Conservation (phyloP, 176 grass and related monocot species). For the Tillandsia leiboldiana region DNA sequence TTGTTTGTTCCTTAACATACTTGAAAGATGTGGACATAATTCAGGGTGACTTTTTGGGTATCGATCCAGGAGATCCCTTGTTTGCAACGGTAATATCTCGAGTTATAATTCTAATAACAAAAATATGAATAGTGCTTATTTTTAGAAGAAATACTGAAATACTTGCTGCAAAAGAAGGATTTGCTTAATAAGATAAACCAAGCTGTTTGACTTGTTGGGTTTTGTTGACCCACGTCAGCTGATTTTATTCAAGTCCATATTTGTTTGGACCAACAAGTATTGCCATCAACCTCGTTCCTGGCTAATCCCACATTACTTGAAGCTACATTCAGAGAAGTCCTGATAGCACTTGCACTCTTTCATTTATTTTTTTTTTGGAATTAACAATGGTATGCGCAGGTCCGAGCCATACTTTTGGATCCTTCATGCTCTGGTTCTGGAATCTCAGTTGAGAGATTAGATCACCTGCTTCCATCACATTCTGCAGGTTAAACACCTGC, state of each 20-base stretch:
- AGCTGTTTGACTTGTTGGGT: neutral
- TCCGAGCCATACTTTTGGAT: conserved; percentile 72
- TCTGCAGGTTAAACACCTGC: conserved; percentile 32
- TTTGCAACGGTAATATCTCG: conserved; percentile 51
- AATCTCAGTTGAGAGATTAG: conserved; percentile 76
- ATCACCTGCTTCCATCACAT: conserved; percentile 78
- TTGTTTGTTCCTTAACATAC: conserved; percentile 24
- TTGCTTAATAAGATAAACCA: too few species aligned
- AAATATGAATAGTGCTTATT: neutral
- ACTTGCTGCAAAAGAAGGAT: neutral
- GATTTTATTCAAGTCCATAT: too few species aligned
- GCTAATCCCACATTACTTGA: too few species aligned
- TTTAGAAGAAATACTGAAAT: neutral
- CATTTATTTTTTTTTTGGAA: neutral
- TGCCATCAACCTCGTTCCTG: too few species aligned
- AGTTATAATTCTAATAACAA: too few species aligned
- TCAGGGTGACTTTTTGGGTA: conserved; percentile 75
- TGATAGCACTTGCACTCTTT: neutral
- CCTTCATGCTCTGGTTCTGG: conserved; percentile 98
- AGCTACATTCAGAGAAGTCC: too few species aligned
- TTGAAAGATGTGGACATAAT: conserved; percentile 62
- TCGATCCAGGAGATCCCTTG: conserved; percentile 35
- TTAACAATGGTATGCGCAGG: conserved; percentile 30
- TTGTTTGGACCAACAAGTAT: too few species aligned
- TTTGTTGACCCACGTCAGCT: too few species aligned